These are phyloP conservation scores for Paraconiothyrium brasiliense DNA, from an alignment of 2,329 filamentous ascomycete genomes.

Conservation along the genomic window DNA sequence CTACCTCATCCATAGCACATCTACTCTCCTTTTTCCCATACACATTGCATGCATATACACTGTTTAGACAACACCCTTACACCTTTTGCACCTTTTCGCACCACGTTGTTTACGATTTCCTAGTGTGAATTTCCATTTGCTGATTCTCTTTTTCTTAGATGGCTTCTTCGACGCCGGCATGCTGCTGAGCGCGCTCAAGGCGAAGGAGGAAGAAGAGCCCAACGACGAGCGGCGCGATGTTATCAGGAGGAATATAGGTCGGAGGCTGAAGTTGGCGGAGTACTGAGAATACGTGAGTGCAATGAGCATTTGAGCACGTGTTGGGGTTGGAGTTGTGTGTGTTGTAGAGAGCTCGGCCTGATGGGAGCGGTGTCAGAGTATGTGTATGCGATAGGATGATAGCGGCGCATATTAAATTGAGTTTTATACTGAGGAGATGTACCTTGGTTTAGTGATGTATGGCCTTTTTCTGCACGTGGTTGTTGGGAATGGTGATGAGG, in stretches of 20 bases:
- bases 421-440: neutral
- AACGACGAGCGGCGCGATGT: conserved; percentile 68
- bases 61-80: conserved; percentile 19
- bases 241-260: conserved; percentile 74
- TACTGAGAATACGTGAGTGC: conserved; percentile 57
- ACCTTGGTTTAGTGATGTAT: neutral
- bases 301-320: neutral
- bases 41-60: neutral
- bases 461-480: neutral
- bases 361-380: neutral
- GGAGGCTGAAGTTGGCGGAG: conserved; percentile 75
- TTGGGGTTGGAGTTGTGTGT: neutral
- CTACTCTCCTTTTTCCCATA: neutral
- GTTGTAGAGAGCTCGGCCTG: neutral
- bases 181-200: conserved; percentile 87
- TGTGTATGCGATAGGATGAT: neutral
- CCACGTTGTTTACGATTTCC: conserved; percentile 3
- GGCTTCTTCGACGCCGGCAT: conserved; percentile 98
- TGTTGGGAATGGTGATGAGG: neutral
- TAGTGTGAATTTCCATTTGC: conserved; percentile 28
- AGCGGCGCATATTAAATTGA: neutral
- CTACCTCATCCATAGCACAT: neutral
- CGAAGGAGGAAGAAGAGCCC: conserved; percentile 64
- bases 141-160: conserved; percentile 66
- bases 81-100: neutral